phyloP scores from a whole-genome alignment of 352 stramenopile genomes.

The Phytophthora palmivora region DNA sequence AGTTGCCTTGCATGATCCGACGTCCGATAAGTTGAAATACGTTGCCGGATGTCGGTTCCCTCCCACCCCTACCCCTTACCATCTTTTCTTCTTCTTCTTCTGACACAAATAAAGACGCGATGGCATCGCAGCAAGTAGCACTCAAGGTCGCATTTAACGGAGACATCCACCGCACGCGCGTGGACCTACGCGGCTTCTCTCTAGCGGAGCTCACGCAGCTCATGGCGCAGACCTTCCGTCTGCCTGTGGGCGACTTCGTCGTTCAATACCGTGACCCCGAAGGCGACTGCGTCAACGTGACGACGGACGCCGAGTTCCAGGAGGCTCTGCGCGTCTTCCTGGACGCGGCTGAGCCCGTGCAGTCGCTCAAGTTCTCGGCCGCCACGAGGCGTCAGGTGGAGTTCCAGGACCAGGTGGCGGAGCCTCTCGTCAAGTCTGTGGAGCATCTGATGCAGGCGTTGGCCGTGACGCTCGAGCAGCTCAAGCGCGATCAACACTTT shows the following conservation, averaged over 20 bases:
- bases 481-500: slow-evolving; percentile 54
- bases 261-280: slow-evolving; percentile 79
- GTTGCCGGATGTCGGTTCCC: not conserved
- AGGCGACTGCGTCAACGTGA: slow-evolving; percentile 70
- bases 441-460: slow-evolving; percentile 66
- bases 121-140: slow-evolving; percentile 43
- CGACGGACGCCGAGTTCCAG: slow-evolving; percentile 65
- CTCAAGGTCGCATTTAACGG: slow-evolving; percentile 84
- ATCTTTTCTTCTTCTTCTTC: not conserved
- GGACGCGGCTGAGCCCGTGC: slow-evolving; percentile 39
- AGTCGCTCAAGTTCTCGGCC: slow-evolving; percentile 79
- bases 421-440: slow-evolving; percentile 65
- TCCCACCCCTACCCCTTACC: not conserved
- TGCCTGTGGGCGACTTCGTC: slow-evolving; percentile 56
- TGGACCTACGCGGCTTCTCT: slow-evolving; percentile 63
- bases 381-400: slow-evolving; percentile 45
- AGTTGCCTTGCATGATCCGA: not conserved
- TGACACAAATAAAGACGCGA: slow-evolving; percentile 7
- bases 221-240: slow-evolving; percentile 63
- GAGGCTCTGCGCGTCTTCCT: slow-evolving; percentile 69
- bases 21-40: not conserved
- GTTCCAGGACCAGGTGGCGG: slow-evolving; percentile 58
- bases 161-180: slow-evolving; percentile 79
- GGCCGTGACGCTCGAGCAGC: slow-evolving; percentile 55
- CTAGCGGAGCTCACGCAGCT: slow-evolving; percentile 58